Evolutionary conservation across 441 rosid species (phyloP).

Genomic region (Omphalea diandra): DNA sequence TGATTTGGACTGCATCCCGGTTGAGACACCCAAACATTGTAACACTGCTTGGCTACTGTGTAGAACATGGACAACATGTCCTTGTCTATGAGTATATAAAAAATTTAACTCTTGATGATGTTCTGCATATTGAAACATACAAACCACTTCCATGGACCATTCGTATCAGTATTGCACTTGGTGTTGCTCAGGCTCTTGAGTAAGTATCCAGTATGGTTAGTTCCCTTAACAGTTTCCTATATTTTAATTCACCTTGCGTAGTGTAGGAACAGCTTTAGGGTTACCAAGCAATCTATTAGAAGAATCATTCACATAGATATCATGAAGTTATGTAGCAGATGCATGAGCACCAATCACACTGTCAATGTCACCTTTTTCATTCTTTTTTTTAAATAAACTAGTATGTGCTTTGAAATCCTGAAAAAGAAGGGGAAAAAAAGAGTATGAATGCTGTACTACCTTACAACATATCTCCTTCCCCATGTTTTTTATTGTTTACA

Average conservation of each 20-base stretch:
- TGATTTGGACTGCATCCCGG: constrained; percentile 62
- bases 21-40: constrained; percentile 85
- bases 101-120: constrained; percentile 62
- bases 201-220: constrained; percentile 39
- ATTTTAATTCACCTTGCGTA: neutral
- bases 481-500: constrained; percentile 4
- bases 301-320: neutral
- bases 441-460: too few species aligned
- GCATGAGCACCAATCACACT: neutral
- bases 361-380: too few species aligned
- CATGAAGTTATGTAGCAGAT: neutral
- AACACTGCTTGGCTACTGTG: constrained; percentile 80
- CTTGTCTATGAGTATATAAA: constrained; percentile 77
- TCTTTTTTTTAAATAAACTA: neutral
- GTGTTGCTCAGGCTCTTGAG: constrained; percentile 83
- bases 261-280: neutral
- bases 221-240: neutral
- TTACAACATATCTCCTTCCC: neutral
- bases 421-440: neutral
- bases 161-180: constrained; percentile 81
- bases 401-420: neutral
- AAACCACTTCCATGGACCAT: constrained; percentile 78
- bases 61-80: constrained; percentile 80
- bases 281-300: neutral
- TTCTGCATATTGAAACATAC: constrained; percentile 61